A percentile compares a stretch with the other conserved stretches of the same genome.
Conservation (phyloP, 495 filamentous ascomycete genomes). For the Cairneyella variabilis region DNA sequence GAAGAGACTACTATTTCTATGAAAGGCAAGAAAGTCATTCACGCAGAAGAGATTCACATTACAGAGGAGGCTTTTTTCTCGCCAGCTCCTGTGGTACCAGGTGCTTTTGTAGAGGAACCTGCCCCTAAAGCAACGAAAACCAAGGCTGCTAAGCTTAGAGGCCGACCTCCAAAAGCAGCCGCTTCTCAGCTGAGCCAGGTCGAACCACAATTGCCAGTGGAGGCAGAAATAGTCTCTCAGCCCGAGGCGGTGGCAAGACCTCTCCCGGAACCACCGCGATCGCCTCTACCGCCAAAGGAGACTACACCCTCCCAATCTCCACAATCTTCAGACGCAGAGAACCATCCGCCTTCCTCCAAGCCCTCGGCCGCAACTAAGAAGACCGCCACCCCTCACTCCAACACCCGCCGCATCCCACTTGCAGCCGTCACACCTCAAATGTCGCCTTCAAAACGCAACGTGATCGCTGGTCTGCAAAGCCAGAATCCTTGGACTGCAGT, state of each 20-base stretch:
- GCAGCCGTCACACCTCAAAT: slow-evolving; percentile 49
- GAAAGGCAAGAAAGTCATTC: slow-evolving; percentile 7
- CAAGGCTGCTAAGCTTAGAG: slow-evolving; percentile 11
- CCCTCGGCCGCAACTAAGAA: slow-evolving; percentile 31
- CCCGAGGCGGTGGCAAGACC: slow-evolving; percentile 1
- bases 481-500: slow-evolving; percentile 65
- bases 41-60: slow-evolving; percentile 11
- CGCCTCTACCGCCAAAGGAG: slow-evolving; percentile 19
- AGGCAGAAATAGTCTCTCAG: neutral
- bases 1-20: slow-evolving; percentile 13
- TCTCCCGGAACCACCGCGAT: slow-evolving; percentile 1
- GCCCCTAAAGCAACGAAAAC: slow-evolving; percentile 10
- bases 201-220: slow-evolving; percentile 3
- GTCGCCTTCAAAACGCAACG: slow-evolving; percentile 64
- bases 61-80: slow-evolving; percentile 18
- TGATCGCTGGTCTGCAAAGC: slow-evolving; percentile 54
- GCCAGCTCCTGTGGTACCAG: slow-evolving; percentile 3
- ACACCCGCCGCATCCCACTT: slow-evolving; percentile 43
- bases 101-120: neutral
- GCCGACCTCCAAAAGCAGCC: slow-evolving; percentile 16
- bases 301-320: slow-evolving; percentile 55
- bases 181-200: slow-evolving; percentile 12
- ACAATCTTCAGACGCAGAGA: slow-evolving; percentile 78
- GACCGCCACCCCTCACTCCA: slow-evolving; percentile 26
- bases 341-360: slow-evolving; percentile 65